These are phyloP conservation scores for Colletotrichum simmondsii DNA, from an alignment of 2,329 filamentous ascomycete species.

Conservation along the genomic window DNA sequence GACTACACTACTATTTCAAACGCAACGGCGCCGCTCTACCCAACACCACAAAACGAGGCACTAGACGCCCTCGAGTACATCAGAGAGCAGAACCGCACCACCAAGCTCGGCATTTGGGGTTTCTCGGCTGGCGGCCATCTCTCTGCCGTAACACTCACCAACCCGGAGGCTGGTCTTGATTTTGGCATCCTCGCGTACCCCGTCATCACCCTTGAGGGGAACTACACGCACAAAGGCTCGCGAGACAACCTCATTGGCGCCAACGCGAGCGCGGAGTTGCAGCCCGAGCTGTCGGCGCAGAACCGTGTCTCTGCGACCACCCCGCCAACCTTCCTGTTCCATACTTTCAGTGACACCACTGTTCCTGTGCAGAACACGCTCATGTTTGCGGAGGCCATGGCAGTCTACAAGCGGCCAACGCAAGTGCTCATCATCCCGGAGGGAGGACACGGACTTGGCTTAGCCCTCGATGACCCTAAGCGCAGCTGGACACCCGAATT, in stretches of 20 bases:
- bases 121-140: slow-evolving; percentile 40
- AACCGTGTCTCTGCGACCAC: slow-evolving; percentile 38
- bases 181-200: slow-evolving; percentile 39
- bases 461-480: slow-evolving; percentile 39
- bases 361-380: slow-evolving; percentile 43
- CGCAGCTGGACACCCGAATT: slow-evolving; percentile 42
- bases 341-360: slow-evolving; percentile 41
- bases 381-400: slow-evolving; percentile 41
- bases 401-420: slow-evolving; percentile 36
- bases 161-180: slow-evolving; percentile 35
- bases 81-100: slow-evolving; percentile 29
- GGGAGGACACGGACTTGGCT: slow-evolving; percentile 41
- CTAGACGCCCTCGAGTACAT: slow-evolving; percentile 35
- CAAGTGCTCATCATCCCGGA: slow-evolving; percentile 41
- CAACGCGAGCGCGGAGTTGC: slow-evolving; percentile 33
- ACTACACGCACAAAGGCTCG: slow-evolving; percentile 34
- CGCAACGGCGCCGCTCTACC: slow-evolving; percentile 35
- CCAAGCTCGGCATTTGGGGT: slow-evolving; percentile 39
- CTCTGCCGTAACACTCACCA: slow-evolving; percentile 36
- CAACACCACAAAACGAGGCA: slow-evolving; percentile 34
- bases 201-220: slow-evolving; percentile 37
- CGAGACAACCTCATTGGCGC: slow-evolving; percentile 37
- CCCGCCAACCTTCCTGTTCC: slow-evolving; percentile 49
- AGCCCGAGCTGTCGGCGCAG: slow-evolving; percentile 39
- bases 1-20: slow-evolving; percentile 34